Percentiles rank a stretch among this genome's conserved stretches.
Conservation (phyloP, 495 filamentous ascomycete genomes). For the Lasiosphaeris hirsuta region DNA sequence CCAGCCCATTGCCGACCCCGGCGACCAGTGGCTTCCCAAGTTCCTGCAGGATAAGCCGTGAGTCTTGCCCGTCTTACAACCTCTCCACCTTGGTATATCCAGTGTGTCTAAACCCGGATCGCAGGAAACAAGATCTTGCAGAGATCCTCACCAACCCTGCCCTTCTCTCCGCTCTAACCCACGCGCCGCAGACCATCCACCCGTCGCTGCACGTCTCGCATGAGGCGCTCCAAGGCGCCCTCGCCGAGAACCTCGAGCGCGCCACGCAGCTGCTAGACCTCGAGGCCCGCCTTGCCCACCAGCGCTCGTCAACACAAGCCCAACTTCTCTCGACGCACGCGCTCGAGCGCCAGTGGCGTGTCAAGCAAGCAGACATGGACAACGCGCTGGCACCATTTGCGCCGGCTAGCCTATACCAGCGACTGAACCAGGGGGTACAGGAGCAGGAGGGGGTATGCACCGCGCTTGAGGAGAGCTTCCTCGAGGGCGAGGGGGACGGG, state of each 20-base stretch:
- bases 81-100: background rate
- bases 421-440: constrained; percentile 64
- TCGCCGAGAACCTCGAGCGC: constrained; percentile 65
- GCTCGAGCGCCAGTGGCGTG: constrained; percentile 85
- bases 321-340: constrained; percentile 79
- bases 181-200: constrained; percentile 62
- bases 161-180: constrained; percentile 60
- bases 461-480: constrained; percentile 85
- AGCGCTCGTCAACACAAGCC: constrained; percentile 67
- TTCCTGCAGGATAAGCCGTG: constrained; percentile 75
- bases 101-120: background rate
- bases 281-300: constrained; percentile 57
- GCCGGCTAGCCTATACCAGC: constrained; percentile 77
- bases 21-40: constrained; percentile 64
- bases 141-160: constrained; percentile 57
- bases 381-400: constrained; percentile 77
- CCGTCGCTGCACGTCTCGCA: constrained; percentile 56
- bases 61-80: constrained; percentile 16
- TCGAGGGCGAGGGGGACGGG: constrained; percentile 50
- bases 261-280: constrained; percentile 56
- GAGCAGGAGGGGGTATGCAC: constrained; percentile 82
- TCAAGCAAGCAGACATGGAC: constrained; percentile 87
- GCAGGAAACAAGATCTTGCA: constrained; percentile 60
- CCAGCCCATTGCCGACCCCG: constrained; percentile 43
- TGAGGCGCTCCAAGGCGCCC: constrained; percentile 55